These are phyloP conservation scores for Senecio squalidus DNA, from an alignment of 140 eudicot species.

Conservation along the genomic window DNA sequence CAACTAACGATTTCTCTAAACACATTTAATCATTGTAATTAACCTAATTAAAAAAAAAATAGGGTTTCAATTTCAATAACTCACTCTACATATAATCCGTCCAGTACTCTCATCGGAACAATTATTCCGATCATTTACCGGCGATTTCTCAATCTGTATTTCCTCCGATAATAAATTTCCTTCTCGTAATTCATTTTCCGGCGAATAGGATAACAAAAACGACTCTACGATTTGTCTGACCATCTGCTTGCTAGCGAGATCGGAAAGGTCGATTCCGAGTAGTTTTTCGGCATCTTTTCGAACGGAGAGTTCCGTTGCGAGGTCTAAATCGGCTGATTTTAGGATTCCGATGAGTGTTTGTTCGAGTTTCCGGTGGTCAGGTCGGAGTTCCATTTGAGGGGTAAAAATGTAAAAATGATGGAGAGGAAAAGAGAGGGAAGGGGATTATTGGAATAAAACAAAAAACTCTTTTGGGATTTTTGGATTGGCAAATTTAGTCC, in stretches of 20 bases:
- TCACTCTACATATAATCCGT: conserved; percentile 48
- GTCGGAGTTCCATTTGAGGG: conserved; percentile 28
- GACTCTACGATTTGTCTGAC: conserved; percentile 49
- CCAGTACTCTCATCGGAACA: conserved; percentile 22
- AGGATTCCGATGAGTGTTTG: conserved; percentile 49
- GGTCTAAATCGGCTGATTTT: conserved; percentile 46
- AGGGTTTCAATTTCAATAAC: no score
- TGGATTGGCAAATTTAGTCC: background rate
- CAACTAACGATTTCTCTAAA: no score
- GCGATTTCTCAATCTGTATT: conserved; percentile 1
- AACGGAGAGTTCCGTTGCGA: conserved; percentile 49
- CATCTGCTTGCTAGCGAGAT: conserved; percentile 35
- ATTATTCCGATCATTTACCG: no score
- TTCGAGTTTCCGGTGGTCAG: conserved; percentile 40
- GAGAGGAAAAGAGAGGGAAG: conserved; percentile 2
- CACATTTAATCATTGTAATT: no score
- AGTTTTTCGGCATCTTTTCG: conserved; percentile 46
- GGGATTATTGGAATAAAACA: background rate
- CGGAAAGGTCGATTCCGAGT: conserved; percentile 49
- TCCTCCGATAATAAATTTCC: conserved; percentile 12
- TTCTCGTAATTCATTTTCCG: conserved; percentile 20
- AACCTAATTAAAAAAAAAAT: background rate
- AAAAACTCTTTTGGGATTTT: background rate
- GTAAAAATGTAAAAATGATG: background rate
- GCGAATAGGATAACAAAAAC: conserved; percentile 44